Conservation (phyloP, 306 rosid genomes). For the Lagenaria siceraria region DNA sequence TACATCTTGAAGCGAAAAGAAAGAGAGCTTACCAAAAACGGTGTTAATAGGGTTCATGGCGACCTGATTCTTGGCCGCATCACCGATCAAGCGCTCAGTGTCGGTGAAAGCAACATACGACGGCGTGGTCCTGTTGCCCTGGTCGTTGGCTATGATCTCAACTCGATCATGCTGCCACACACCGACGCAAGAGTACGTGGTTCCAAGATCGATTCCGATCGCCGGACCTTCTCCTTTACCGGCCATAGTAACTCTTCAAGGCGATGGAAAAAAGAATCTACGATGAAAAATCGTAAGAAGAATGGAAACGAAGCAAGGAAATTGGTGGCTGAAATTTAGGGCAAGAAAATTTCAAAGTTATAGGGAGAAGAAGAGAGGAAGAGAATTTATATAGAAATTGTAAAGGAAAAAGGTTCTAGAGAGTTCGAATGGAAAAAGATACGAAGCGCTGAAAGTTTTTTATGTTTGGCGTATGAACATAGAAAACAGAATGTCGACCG, state of each 20-base stretch:
- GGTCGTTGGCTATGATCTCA: conserved; percentile 58
- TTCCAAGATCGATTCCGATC: conserved; percentile 55
- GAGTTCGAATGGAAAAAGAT: not conserved
- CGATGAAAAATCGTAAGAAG: not conserved
- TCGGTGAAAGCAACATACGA: conserved; percentile 52
- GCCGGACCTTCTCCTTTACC: conserved; percentile 54
- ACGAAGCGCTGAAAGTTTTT: no score
- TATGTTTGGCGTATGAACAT: not conserved
- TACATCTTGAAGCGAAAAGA: not conserved
- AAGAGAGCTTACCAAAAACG: conserved; percentile 31
- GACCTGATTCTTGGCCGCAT: conserved; percentile 65
- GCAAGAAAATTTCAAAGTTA: not conserved
- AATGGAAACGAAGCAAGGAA: no score
- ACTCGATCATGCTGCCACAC: conserved; percentile 64
- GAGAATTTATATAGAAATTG: not conserved
- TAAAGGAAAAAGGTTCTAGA: not conserved
- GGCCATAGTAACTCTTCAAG: conserved; percentile 24
- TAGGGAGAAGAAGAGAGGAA: not conserved
- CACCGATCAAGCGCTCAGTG: conserved; percentile 47
- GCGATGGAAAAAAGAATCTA: not conserved
- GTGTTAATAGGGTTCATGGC: conserved; percentile 64
- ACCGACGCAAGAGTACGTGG: conserved; percentile 60
- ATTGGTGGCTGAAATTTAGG: not conserved
- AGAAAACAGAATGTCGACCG: not conserved
- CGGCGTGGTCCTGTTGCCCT: conserved; percentile 54